Percentiles rank a stretch among this genome's conserved stretches.
These are phyloP conservation scores for Sambucus nigra DNA, from an alignment of 129 eudicot genomes.

Conservation along the genomic window DNA sequence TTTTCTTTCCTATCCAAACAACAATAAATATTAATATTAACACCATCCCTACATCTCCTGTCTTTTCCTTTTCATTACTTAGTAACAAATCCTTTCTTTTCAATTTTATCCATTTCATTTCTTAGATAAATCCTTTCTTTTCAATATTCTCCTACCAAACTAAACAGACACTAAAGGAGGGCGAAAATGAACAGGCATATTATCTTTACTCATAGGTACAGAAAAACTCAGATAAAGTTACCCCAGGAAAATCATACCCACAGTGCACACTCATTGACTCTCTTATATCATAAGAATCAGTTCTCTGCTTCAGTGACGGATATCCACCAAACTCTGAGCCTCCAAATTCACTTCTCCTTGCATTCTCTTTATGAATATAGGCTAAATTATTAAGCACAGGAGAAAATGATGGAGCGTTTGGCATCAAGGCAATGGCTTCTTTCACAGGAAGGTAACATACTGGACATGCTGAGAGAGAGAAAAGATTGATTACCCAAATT, in stretches of 20 bases:
- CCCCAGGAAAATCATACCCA: constrained; percentile 49
- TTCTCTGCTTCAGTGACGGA: constrained; percentile 74
- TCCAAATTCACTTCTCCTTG: constrained; percentile 72
- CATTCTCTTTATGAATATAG: constrained; percentile 71
- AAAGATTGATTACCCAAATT: background rate
- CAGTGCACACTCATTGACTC: constrained; percentile 86
- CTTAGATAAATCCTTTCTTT: too few relatives aligned
- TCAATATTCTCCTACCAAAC: too few relatives aligned
- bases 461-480: constrained; percentile 82
- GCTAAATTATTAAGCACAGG: constrained; percentile 62
- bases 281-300: constrained; percentile 67
- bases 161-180: background rate
- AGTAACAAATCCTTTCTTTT: too few relatives aligned
- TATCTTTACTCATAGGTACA: background rate
- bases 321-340: constrained; percentile 98
- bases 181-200: background rate
- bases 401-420: constrained; percentile 70
- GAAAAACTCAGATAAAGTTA: background rate
- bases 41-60: too few relatives aligned
- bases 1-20: too few relatives aligned
- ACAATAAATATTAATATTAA: too few relatives aligned
- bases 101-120: too few relatives aligned
- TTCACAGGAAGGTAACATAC: constrained; percentile 93
- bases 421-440: constrained; percentile 76
- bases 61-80: too few relatives aligned